Conservation (phyloP, 2,329 filamentous ascomycete species). For the Allantophomopsis cytisporea region DNA sequence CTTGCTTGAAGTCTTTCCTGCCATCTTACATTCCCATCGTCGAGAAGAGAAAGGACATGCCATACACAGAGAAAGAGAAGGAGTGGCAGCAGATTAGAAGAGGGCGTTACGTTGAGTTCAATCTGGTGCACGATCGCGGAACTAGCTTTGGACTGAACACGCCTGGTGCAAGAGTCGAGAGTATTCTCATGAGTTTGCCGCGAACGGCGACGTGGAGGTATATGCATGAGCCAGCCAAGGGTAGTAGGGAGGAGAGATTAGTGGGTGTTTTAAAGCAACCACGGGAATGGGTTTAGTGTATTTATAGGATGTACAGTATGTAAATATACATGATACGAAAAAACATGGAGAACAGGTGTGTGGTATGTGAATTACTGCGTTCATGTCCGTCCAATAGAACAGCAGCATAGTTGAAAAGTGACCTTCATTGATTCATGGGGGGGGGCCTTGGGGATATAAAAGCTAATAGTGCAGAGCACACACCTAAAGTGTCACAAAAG, state of each 20-base stretch:
- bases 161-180: constrained; percentile 83
- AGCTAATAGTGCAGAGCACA: no score
- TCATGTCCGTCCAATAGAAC: no score
- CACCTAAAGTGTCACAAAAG: no score
- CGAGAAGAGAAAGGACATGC: constrained; percentile 80
- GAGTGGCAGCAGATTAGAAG: constrained; percentile 91
- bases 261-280: constrained; percentile 57
- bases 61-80: constrained; percentile 75
- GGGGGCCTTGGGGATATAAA: no score
- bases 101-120: constrained; percentile 97
- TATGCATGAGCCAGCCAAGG: constrained; percentile 75
- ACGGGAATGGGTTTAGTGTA: constrained; percentile 47
- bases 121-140: constrained; percentile 90
- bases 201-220: constrained; percentile 91
- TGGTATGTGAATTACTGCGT: no score
- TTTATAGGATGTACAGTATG: no score
- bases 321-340: no score
- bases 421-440: no score
- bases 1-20: constrained; percentile 74
- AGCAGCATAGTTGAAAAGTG: no score
- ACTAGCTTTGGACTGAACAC: constrained; percentile 92
- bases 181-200: constrained; percentile 93
- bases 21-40: constrained; percentile 87
- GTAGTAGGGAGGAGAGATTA: constrained; percentile 65
- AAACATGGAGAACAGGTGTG: no score